phyloP scores from a whole-genome alignment of 208 protist species.

The Trypanosomatidae sp. region DNA sequence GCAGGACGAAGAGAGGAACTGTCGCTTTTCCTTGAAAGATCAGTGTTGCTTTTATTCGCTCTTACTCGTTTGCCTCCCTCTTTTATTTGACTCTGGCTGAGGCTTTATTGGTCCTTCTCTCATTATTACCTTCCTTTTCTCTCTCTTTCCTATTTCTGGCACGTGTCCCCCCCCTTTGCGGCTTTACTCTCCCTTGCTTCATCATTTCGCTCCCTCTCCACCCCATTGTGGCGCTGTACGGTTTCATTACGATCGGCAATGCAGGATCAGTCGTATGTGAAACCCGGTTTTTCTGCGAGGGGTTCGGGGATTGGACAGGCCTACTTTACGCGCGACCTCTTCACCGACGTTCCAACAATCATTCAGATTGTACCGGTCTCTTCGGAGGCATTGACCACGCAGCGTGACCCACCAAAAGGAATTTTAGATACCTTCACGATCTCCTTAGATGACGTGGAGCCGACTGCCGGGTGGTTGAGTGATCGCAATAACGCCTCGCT shows the following conservation, averaged over 20 bases:
- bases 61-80: neutral
- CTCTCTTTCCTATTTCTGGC: neutral
- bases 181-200: neutral
- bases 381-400: slow-evolving; percentile 10
- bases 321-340: slow-evolving; percentile 48
- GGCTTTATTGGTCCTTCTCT: neutral
- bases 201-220: neutral
- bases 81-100: neutral
- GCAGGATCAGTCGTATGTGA: slow-evolving; percentile 18
- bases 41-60: neutral
- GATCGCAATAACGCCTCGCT: slow-evolving; percentile 51
- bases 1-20: neutral
- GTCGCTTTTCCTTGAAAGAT: neutral
- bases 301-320: slow-evolving; percentile 23
- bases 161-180: neutral
- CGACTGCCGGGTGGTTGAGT: slow-evolving; percentile 52
- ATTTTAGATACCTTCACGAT: slow-evolving; percentile 24
- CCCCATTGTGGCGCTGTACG: neutral
- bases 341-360: slow-evolving; percentile 50
- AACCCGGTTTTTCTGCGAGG: neutral
- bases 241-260: neutral
- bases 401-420: slow-evolving; percentile 13
- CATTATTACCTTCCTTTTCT: too few species aligned
- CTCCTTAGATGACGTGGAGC: slow-evolving; percentile 46
- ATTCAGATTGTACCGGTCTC: slow-evolving; percentile 36